A percentile compares a stretch with the other conserved stretches of the same genome.
These are phyloP conservation scores for Croton laevigatus DNA, from an alignment of 441 rosid species.

Conservation along the genomic window DNA sequence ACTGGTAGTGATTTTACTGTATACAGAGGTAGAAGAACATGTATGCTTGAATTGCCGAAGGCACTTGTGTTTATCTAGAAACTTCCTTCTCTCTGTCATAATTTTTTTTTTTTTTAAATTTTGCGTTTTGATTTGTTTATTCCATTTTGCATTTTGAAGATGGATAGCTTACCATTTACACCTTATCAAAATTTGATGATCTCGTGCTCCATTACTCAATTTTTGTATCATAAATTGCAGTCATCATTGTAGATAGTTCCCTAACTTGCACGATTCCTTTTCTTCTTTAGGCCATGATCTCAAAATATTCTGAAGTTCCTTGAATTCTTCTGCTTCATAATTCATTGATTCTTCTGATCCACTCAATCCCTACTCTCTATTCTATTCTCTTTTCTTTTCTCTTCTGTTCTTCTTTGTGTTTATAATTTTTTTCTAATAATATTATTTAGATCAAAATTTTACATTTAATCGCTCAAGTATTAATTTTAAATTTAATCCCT, in stretches of 20 bases:
- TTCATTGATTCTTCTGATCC: no score
- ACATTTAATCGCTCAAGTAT: no score
- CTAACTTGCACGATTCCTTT: conserved; percentile 10
- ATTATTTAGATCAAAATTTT: no score
- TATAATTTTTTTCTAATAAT: no score
- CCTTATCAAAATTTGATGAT: background rate
- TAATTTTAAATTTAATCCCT: no score
- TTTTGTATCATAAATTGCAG: background rate
- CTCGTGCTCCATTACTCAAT: background rate
- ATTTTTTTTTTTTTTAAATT: no score
- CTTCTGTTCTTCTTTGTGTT: no score
- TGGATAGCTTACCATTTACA: background rate
- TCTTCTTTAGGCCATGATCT: background rate
- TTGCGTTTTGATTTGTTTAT: no score
- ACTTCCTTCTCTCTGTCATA: background rate
- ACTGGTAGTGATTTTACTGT: background rate
- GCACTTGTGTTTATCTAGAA: background rate
- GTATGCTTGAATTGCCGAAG: background rate
- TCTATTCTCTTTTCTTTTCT: no score
- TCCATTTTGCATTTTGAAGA: no score
- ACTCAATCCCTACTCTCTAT: no score
- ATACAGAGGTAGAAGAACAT: no score
- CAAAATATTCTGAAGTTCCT: background rate
- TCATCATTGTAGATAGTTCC: background rate
- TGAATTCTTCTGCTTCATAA: background rate